Percentiles rank a stretch among this genome's conserved stretches.
phyloP scores from a whole-genome alignment of 345 rosid species.

The Gossypium thurberi region DNA sequence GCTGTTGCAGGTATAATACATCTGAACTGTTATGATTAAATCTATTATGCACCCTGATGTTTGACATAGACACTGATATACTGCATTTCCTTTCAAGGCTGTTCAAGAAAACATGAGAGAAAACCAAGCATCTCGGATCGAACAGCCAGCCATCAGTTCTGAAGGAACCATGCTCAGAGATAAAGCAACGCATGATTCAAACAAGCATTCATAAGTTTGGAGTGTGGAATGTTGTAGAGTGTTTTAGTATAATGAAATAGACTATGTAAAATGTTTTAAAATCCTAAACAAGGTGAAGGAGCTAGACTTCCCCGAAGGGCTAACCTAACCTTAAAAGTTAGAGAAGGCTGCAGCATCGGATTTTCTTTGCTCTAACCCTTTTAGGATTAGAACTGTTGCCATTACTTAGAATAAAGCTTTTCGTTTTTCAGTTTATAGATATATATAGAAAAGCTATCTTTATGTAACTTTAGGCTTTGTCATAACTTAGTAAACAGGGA shows the following conservation, averaged over 20 bases:
- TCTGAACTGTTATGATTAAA: background rate
- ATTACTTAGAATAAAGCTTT: background rate
- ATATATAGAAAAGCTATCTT: background rate
- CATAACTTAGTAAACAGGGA: background rate
- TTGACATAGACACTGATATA: conserved; percentile 6
- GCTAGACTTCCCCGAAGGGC: background rate
- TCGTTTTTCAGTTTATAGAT: background rate
- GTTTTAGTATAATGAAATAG: background rate
- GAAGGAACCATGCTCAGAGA: conserved; percentile 10
- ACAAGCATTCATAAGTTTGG: background rate
- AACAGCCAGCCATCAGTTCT: conserved; percentile 14
- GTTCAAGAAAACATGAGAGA: conserved; percentile 79
- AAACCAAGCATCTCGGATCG: conserved; percentile 26
- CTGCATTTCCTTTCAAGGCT: conserved; percentile 38
- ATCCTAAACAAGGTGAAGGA: conserved; percentile 1
- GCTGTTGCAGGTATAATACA: conserved; percentile 63
- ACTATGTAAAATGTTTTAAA: background rate
- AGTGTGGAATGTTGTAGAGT: background rate
- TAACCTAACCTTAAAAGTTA: background rate
- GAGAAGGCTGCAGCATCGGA: conserved; percentile 2
- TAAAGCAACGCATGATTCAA: conserved; percentile 7
- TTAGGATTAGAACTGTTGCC: background rate
- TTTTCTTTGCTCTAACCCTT: background rate
- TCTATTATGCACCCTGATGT: background rate
- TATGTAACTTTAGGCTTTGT: background rate